Percentiles rank a stretch among this genome's conserved stretches.
Evolutionary conservation across 1,284 basidiomycete species (phyloP).

Genomic region (Sporisorium graminicola): DNA sequence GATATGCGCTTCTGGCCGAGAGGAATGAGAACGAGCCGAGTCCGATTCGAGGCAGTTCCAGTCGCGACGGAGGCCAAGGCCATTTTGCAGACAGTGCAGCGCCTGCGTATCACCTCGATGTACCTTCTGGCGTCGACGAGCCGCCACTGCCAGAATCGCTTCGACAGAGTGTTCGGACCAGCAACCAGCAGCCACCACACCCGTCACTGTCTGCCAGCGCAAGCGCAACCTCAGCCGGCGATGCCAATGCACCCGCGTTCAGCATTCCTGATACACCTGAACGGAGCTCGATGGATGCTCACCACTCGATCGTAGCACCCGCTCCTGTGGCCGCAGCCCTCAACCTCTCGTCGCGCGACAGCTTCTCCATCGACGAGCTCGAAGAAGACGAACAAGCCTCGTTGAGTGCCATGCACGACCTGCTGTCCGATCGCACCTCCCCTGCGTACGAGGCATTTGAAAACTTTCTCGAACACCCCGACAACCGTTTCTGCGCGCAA

Average conservation of each 20-base stretch:
- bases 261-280: constrained; percentile 36
- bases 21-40: constrained; percentile 11
- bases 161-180: constrained; percentile 21
- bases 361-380: constrained; percentile 39
- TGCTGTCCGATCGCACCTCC: constrained; percentile 40
- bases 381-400: constrained; percentile 22
- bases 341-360: constrained; percentile 25
- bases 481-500: constrained; percentile 31
- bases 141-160: constrained; percentile 44
- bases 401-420: constrained; percentile 23
- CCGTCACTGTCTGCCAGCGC: neutral
- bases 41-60: neutral
- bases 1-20: constrained; percentile 28
- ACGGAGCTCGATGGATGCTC: constrained; percentile 17
- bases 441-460: constrained; percentile 59
- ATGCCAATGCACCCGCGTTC: constrained; percentile 18
- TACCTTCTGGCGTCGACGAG: constrained; percentile 32
- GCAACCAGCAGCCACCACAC: neutral
- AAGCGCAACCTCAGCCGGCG: neutral
- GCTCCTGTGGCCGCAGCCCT: constrained; percentile 40
- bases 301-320: constrained; percentile 27
- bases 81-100: neutral
- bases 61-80: neutral
- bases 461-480: constrained; percentile 49
- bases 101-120: constrained; percentile 35